Evolutionary conservation across 176 grass and related monocot genomes (phyloP), one percentile per base, ranked within the genome.

Genomic region (Musa beccarii): DNA sequence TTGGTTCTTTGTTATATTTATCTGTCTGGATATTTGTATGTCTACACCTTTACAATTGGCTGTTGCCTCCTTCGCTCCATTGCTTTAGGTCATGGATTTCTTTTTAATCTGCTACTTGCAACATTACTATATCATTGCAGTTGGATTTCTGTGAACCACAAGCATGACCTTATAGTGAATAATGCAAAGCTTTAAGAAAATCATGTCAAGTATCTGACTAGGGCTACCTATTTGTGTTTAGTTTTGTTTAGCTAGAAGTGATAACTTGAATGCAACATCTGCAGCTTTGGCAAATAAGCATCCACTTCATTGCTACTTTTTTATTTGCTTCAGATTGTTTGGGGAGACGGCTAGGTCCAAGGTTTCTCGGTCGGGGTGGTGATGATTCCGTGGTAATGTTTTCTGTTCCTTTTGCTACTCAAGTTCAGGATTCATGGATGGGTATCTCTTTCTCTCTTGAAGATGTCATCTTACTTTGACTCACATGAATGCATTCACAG

Each of bases 401-500:
- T 72, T 53, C n/a, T 55, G 4, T 25, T 15, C 21, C 16, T 17
- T 25, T 74, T 76, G 9, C 26, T 53, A 67, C 73, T 80, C 69
- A 16, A 49, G 75, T 24, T 69, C 66, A 25, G 50, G 8, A 22
- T 68, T 68, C 11, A 9, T 52, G 11, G 55, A 51, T 59, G 49
- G 26, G n/a, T 15, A 1, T 75, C 82, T 65, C 57, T 11, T 52
- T 23, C 20, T 51, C 53, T 79, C 66, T 4, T 59, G 79, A 66
- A 65, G 23, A 82, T 62, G 51, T n/a, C 73, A 74, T 75, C 79
- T 80, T 55, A 17, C n/a, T 43, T 19, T 74, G 22, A 78, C 63
- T 24, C 25, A 74, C 63, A 76, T 85, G 15, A 55, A 21, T 28
- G 54, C 20, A 85, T 85, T 11, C 64, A 14, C 88, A 99, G 95